Base-by-base conservation (phyloP, 345 rosid genomes). In the Carallia brachiata region DNA sequence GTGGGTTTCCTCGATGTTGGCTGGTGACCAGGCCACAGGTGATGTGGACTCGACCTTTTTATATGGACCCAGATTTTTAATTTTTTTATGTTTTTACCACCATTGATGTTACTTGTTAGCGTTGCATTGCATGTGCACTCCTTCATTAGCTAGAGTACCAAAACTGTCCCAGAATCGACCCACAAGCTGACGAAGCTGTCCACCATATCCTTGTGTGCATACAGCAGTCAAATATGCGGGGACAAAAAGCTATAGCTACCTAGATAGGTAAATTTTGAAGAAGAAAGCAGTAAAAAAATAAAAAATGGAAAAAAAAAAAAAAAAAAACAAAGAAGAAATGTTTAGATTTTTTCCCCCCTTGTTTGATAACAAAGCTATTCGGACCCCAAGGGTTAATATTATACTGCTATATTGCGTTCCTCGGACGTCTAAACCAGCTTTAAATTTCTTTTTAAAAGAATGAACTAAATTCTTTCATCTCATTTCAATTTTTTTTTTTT, bases 1-100 rank as follows among this genome's bases (percentile, higher is more conserved):
- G 17, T 16, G 63, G 54, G 39, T 57, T 68, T 2, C 27, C 30
- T 19, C 19, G 23, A 55, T 56, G 74, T 55, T 56, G 55, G 68
- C n/a, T 71, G 68, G 62, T 63, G 54, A 55, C 56, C 47, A 63
- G 74, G 63, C 65, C 74, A 18, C n/a, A 63, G 3, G 56, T 36
- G 3, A 13, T 44, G 16, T 44, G 50, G 15, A 15, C 4, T 10
- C 50, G 50, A 44, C 50, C 50, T 2, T 44, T 4, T 44, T 44
- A 12, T 44, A 13, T 12, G 50, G 17, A 12, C 50, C 50, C 36
- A 12, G 15, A 55, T 53, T 36, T 36, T 18, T 44, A 4, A 2
- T 32, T 32, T 32, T 13, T 44, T 12, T 12, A 23, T 3, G 13
- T 7, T 7, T 39, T 39, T 7, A 39, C 44, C 12, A 1, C 44